phyloP scores from a whole-genome alignment of 2,329 filamentous ascomycete genomes.

The Scedosporium aurantiacum region DNA sequence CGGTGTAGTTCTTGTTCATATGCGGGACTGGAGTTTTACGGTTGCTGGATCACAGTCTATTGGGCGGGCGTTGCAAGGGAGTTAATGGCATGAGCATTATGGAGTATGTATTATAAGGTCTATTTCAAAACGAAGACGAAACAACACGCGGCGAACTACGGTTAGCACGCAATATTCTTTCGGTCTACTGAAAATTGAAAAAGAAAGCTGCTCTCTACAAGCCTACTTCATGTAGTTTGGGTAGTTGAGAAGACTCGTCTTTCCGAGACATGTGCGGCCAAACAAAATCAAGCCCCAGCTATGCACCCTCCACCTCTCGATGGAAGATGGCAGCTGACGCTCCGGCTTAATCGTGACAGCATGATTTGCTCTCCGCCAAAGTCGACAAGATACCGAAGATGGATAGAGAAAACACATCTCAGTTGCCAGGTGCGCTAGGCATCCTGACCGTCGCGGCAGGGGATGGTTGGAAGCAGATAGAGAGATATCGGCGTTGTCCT shows the following conservation, averaged over 20 bases:
- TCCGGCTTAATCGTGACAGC: conserved; percentile 95
- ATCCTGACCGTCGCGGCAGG: conserved; percentile 43
- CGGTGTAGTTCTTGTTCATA: no score
- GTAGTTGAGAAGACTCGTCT: background rate
- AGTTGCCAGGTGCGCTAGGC: conserved; percentile 46
- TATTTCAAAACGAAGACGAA: no score
- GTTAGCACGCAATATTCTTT: no score
- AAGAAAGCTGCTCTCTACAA: no score
- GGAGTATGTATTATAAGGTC: no score
- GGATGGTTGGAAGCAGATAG: background rate
- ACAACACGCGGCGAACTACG: no score
- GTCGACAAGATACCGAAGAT: conserved; percentile 70
- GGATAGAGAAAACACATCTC: conserved; percentile 50
- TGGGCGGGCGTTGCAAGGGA: no score
- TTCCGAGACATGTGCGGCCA: conserved; percentile 14
- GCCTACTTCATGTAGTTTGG: no score
- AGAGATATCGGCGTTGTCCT: background rate
- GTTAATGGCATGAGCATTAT: no score
- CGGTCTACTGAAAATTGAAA: no score
- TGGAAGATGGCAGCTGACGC: conserved; percentile 73
- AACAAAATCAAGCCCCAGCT: conserved; percentile 94
- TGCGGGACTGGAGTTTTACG: no score
- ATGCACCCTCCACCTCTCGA: conserved; percentile 74
- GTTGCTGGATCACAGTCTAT: no score
- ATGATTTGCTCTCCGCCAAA: conserved; percentile 61